A percentile compares a stretch with the other conserved stretches of the same genome.
These are phyloP conservation scores for Leishmania tropica DNA, from an alignment of 208 protist species.

Conservation along the genomic window DNA sequence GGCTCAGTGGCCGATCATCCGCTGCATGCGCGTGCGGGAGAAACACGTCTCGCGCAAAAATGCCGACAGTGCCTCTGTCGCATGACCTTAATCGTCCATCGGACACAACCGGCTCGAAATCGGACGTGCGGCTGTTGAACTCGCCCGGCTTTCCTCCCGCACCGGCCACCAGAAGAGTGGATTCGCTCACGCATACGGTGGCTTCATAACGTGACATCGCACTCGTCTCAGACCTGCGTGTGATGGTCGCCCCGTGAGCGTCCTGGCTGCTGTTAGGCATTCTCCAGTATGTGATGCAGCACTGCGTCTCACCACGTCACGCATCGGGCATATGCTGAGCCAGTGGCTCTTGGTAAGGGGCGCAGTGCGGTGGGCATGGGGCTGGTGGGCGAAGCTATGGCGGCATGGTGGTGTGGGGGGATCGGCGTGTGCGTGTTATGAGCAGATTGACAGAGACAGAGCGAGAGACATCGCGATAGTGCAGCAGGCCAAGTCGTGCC, in stretches of 20 bases:
- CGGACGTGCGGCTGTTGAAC: not conserved
- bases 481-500: too few species aligned
- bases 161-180: not conserved
- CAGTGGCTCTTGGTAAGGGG: not conserved
- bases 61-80: not conserved
- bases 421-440: too few species aligned
- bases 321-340: not conserved
- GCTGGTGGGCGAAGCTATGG: not conserved
- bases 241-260: not conserved
- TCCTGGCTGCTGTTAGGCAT: not conserved
- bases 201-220: not conserved
- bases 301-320: not conserved
- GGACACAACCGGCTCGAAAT: too few species aligned
- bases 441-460: too few species aligned
- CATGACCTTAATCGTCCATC: not conserved
- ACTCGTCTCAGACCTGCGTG: not conserved
- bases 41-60: not conserved
- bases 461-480: too few species aligned
- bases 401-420: not conserved
- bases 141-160: not conserved
- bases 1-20: not conserved
- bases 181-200: not conserved
- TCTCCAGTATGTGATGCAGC: not conserved
- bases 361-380: not conserved
- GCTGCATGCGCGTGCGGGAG: not conserved